Base-by-base conservation (phyloP, 2,329 filamentous ascomycete genomes). In the Aspergillus cejpii region DNA sequence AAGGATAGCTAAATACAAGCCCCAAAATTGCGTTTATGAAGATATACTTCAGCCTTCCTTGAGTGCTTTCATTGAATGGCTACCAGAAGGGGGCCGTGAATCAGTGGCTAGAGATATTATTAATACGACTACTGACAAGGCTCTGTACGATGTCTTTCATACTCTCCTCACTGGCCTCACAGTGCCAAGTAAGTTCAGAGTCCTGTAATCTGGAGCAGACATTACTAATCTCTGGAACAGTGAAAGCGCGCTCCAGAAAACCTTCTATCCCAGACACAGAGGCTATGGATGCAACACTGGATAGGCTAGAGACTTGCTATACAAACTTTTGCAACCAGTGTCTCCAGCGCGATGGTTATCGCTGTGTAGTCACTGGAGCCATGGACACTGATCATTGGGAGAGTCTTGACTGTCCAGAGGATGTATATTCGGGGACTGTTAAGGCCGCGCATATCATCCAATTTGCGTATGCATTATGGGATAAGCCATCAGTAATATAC, bases 361-460 rank as follows among this genome's bases (percentile, higher is more conserved):
- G 27, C 12, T 48, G 45, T 23, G 37, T 44, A 2, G 2, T 41
- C 7, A 37, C 29, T 6, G 14, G 33, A 3, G 11, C 21, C 3
- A 21, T 45, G 24, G 23, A 37, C 11, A 2, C 3, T 0, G 11
- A 27, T 6, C 17, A 19, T 12, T 42, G 33, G 23, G 10, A 6
- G 3, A n/a, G 17, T 7, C 10, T n/a, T 26, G 26, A 10, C 8
- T 12, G 2, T 5, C 39, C 39, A 3, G 24, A 19, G 5, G 36
- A 10, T 17, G 29, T 43, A 2, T 4, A 2, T 6, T 19, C 14
- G 11, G 11, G 3, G 6, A 11, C 3, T 2, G n/a, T 44, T 12
- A 31, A 44, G 27, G 27, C 20, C 3, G 37, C 41, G 2, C 41
- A 34, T 28, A 48, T 48, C 1, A 48, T 48, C 5, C 41, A 37